phyloP scores from a whole-genome alignment of 176 grass and related monocot species.

The Triticum monococcum region DNA sequence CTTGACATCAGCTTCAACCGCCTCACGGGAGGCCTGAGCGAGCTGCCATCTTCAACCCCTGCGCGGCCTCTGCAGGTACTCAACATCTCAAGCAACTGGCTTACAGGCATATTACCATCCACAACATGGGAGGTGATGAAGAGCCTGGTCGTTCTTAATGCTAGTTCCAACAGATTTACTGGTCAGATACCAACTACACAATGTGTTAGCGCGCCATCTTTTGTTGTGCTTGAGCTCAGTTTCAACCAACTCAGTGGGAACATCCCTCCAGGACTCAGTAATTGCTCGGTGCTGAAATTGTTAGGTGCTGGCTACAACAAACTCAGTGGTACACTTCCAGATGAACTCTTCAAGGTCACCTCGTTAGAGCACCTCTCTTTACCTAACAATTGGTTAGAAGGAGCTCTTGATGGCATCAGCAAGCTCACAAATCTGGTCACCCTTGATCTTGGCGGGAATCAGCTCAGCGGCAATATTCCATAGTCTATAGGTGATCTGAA shows the following conservation, averaged over 20 bases:
- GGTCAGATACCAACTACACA: constrained; percentile 25
- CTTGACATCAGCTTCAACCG: constrained; percentile 25
- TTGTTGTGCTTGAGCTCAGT: neutral
- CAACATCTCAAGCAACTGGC: neutral
- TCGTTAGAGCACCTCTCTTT: constrained; percentile 6
- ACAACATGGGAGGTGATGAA: neutral
- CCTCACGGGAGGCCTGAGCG: neutral
- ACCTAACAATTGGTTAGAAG: constrained; percentile 23
- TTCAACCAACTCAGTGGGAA: neutral
- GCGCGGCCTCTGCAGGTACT: neutral
- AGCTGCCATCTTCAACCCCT: neutral
- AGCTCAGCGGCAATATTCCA: neutral
- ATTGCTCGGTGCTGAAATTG: neutral
- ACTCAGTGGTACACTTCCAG: constrained; percentile 17
- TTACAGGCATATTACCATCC: neutral
- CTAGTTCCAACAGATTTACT: constrained; percentile 9
- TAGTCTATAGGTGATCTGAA: constrained; percentile 11
- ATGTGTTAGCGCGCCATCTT: neutral
- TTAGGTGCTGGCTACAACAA: constrained; percentile 30
- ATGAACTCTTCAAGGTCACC: neutral
- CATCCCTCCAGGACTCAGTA: neutral
- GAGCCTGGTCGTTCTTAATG: neutral
- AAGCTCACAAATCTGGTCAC: constrained; percentile 27
- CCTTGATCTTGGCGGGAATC: neutral
- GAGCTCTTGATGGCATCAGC: neutral